These are phyloP conservation scores for Sclerospora graminicola DNA, from an alignment of 352 stramenopile genomes.

Conservation along the genomic window DNA sequence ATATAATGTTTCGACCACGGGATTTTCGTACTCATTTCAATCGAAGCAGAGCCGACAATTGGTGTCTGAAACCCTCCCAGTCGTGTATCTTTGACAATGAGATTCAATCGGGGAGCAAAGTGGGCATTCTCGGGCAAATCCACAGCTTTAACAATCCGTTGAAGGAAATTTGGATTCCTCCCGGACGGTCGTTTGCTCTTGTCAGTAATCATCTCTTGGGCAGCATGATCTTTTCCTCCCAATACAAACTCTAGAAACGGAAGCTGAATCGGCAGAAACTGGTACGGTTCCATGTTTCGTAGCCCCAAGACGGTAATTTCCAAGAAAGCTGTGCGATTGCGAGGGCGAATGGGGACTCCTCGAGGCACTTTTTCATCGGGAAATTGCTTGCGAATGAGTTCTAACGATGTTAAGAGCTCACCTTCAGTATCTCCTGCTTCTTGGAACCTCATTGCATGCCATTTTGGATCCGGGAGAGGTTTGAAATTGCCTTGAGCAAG, in stretches of 20 bases:
- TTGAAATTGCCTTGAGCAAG: too few relatives aligned
- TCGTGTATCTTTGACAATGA: conserved; percentile 84
- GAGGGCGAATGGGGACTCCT: conserved; percentile 42
- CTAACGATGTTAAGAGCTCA: conserved; percentile 63
- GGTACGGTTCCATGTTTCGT: conserved; percentile 81
- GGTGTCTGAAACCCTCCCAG: conserved; percentile 80
- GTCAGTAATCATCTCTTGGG: conserved; percentile 82
- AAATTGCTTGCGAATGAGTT: conserved; percentile 63
- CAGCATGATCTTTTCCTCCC: conserved; percentile 65
- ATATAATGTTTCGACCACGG: conserved; percentile 74
- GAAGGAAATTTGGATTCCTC: conserved; percentile 84
- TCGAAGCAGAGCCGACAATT: conserved; percentile 73
- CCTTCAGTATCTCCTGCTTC: conserved; percentile 73
- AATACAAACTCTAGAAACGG: conserved; percentile 85
- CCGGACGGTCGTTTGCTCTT: conserved; percentile 72
- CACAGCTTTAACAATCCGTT: conserved; percentile 84
- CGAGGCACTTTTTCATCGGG: conserved; percentile 50
- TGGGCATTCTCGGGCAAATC: conserved; percentile 81
- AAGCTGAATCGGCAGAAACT: conserved; percentile 84
- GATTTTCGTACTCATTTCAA: conserved; percentile 80
- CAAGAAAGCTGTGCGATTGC: conserved; percentile 61
- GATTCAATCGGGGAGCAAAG: conserved; percentile 83
- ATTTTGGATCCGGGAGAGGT: conserved; percentile 54
- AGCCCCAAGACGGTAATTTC: conserved; percentile 82
- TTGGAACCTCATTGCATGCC: conserved; percentile 70